These are phyloP conservation scores for Mycena latifolia DNA, from an alignment of 768 basidiomycete species.

Conservation along the genomic window DNA sequence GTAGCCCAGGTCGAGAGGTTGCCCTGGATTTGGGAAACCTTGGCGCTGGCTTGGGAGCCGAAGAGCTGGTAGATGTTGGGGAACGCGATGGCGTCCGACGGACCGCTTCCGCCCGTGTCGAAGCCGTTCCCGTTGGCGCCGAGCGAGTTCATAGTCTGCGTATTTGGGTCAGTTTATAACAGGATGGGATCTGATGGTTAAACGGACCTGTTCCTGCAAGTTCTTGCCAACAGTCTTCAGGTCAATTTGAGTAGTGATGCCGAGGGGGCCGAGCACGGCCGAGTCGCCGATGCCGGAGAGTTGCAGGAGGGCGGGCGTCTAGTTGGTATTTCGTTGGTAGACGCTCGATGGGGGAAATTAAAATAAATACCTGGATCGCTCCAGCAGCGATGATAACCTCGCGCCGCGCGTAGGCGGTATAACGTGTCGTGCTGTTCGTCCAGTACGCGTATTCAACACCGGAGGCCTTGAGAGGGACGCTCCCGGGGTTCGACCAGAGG, in stretches of 20 bases:
- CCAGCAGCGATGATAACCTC: conserved; percentile 70
- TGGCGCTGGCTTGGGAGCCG: conserved; percentile 46
- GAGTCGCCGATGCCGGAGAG: conserved; percentile 71
- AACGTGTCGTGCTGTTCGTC: conserved; percentile 51
- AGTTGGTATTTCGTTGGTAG: neutral
- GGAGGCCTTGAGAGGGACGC: conserved; percentile 53
- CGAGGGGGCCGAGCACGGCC: conserved; percentile 55
- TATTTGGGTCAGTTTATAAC: neutral
- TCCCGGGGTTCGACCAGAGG: conserved; percentile 47
- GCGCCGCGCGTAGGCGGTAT: conserved; percentile 55
- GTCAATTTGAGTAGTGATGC: conserved; percentile 59
- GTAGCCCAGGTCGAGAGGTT: conserved; percentile 57
- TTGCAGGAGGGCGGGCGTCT: conserved; percentile 63
- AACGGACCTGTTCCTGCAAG: conserved; percentile 60
- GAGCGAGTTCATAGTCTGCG: conserved; percentile 54
- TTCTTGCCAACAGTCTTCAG: conserved; percentile 67
- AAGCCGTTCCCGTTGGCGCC: conserved; percentile 57
- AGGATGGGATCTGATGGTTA: neutral
- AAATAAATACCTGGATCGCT: conserved; percentile 55
- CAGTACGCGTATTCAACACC: conserved; percentile 61
- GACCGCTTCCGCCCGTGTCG: conserved; percentile 55
- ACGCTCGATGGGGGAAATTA: neutral
- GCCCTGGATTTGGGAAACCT: conserved; percentile 51
- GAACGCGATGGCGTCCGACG: conserved; percentile 62
- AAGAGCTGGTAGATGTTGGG: conserved; percentile 65